Base-by-base conservation (phyloP, 2,329 filamentous ascomycete genomes). In the Elsinoe necatrix region DNA sequence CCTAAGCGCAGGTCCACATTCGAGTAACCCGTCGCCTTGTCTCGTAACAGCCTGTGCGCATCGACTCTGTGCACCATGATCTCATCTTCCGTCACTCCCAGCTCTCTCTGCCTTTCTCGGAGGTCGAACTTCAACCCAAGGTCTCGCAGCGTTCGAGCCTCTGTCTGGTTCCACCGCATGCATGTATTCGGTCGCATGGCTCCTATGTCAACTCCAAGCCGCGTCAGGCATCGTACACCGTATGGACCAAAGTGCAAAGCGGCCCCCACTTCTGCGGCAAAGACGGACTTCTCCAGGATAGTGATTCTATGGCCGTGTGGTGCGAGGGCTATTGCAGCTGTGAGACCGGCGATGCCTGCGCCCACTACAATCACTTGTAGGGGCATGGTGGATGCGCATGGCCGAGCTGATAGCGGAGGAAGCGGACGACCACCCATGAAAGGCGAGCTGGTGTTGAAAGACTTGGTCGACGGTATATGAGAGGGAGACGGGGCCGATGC, bases 241-340 rank as follows among this genome's bases (percentile, higher is more conserved):
- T 75, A 74, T 1, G 72, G 71, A 16, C 68, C 67, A 16, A 73
- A 59, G 18, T 68, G 65, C 20, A 75, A 72, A 1, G 73, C 73
- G 1, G 73, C 73, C 3, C 73, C 73, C 23, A 73, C 63, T 61
- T 75, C 73, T 42, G 71, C 70, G 55, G 67, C 67, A 57, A 74
- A 70, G 2, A 37, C 42, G 8, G 62, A 65, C 43, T 64, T 64
- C 54, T 65, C 63, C 47, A 61, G 62, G n/a, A 64, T 58, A 4
- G 29, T 58, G 14, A 64, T 61, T n/a, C 42, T 18, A 39, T 62
- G 60, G 14, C 60, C 59, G 11, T 60, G 39, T 16, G 59, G 56
- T 8, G 60, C 56, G 3, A 65, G 56, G 1, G 60, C 60, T 35
- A 65, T 60, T 1, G 58, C 57, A 18, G 63, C 60, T 5, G 34